These are phyloP conservation scores for Onygena corvina DNA, from an alignment of 2,329 filamentous ascomycete genomes.

Conservation along the genomic window DNA sequence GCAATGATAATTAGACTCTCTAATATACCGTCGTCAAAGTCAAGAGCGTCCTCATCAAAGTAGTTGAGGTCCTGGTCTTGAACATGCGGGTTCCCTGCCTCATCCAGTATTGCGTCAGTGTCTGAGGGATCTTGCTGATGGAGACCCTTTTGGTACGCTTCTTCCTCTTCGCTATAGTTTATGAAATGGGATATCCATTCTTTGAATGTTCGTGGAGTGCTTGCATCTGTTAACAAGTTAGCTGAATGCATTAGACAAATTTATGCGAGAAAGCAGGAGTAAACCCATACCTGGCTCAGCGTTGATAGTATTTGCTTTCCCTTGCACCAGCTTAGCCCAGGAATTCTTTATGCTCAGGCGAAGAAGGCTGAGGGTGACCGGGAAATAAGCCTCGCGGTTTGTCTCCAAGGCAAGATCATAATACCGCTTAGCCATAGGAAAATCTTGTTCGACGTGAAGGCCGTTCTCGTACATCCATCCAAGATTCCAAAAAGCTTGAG, in stretches of 20 bases:
- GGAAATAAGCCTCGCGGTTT: slow-evolving; percentile 85
- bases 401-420: slow-evolving; percentile 88
- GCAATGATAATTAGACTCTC: slow-evolving; percentile 77
- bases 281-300: slow-evolving; percentile 63
- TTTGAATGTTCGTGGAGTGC: slow-evolving; percentile 55
- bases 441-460: slow-evolving; percentile 83
- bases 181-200: slow-evolving; percentile 86
- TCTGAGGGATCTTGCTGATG: slow-evolving; percentile 40
- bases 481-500: slow-evolving; percentile 91
- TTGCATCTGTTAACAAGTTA: slow-evolving; percentile 6
- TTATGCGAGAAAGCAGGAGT: background rate
- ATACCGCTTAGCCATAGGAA: slow-evolving; percentile 89
- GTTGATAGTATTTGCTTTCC: slow-evolving; percentile 82
- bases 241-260: background rate
- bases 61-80: slow-evolving; percentile 39
- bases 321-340: slow-evolving; percentile 87
- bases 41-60: slow-evolving; percentile 49
- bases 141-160: slow-evolving; percentile 49
- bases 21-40: slow-evolving; percentile 64
- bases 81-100: slow-evolving; percentile 21
- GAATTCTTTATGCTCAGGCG: slow-evolving; percentile 76
- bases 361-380: slow-evolving; percentile 75
- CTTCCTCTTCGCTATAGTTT: slow-evolving; percentile 54
- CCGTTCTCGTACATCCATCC: slow-evolving; percentile 99
- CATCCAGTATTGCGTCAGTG: slow-evolving; percentile 34